phyloP scores from a whole-genome alignment of 345 rosid genomes.

The Citrus unshiu region DNA sequence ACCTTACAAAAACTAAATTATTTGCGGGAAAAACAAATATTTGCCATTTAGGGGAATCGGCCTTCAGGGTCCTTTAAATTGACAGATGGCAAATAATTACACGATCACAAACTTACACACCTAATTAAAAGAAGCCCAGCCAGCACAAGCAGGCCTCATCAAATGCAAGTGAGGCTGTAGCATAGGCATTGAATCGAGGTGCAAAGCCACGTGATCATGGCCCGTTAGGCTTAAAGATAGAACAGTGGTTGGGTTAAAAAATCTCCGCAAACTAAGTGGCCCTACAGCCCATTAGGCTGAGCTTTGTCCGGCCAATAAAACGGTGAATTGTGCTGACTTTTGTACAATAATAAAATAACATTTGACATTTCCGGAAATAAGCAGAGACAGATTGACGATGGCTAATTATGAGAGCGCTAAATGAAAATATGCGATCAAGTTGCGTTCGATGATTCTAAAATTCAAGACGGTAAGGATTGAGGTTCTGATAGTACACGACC shows the following conservation, averaged over 20 bases:
- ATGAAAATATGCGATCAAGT: background rate
- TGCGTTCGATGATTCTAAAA: background rate
- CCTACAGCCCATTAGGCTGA: background rate
- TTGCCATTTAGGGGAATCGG: too few species aligned
- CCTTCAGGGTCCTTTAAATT: too few species aligned
- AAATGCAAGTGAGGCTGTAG: too few species aligned
- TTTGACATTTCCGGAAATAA: too few species aligned
- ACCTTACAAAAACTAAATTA: too few species aligned
- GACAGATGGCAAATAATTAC: too few species aligned
- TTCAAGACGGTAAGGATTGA: background rate
- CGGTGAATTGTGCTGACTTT: too few species aligned
- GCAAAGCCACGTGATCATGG: slow-evolving; percentile 16
- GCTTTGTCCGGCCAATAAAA: background rate
- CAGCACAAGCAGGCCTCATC: too few species aligned
- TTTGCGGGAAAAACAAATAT: too few species aligned
- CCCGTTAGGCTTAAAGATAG: background rate
- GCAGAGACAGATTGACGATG: background rate
- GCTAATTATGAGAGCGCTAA: background rate
- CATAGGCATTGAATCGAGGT: background rate
- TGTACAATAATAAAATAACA: background rate
- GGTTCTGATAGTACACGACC: too few species aligned
- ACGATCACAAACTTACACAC: too few species aligned
- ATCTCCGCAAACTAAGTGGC: background rate
- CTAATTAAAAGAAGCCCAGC: background rate
- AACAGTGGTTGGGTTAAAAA: background rate